phyloP scores from a whole-genome alignment of 176 grass and related monocot species.

The Tuctoria greenei region DNA sequence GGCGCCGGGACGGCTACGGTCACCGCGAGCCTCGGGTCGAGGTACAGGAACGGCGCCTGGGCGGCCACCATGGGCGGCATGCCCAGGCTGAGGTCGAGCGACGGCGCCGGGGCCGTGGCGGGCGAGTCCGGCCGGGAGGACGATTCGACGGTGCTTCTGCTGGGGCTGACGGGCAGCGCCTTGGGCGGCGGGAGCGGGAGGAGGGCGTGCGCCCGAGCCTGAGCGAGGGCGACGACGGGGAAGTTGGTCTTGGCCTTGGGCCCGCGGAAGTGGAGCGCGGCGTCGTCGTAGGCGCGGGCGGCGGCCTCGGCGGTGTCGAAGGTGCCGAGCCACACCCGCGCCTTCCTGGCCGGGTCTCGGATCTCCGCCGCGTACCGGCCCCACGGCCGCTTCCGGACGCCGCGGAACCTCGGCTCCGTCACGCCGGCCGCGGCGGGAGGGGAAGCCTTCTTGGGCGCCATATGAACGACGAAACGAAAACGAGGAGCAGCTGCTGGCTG shows the following conservation, averaged over 20 bases:
- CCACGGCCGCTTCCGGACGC: slow-evolving; percentile 87
- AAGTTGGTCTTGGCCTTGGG: slow-evolving; percentile 87
- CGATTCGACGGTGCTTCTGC: slow-evolving; percentile 82
- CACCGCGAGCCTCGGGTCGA: slow-evolving; percentile 52
- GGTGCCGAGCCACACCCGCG: slow-evolving; percentile 93
- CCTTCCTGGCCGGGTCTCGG: slow-evolving; percentile 75
- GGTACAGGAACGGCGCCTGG: slow-evolving; percentile 52
- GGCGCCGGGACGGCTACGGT: slow-evolving; percentile 52
- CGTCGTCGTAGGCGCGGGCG: slow-evolving; percentile 73
- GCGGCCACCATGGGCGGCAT: slow-evolving; percentile 32
- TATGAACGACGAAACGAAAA: no score
- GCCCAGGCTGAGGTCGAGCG: slow-evolving; percentile 52
- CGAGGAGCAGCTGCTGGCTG: no score
- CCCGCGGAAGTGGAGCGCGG: slow-evolving; percentile 83
- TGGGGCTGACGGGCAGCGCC: slow-evolving; percentile 35
- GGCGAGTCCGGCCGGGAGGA: slow-evolving; percentile 52
- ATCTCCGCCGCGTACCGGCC: slow-evolving; percentile 91
- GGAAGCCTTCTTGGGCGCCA: slow-evolving; percentile 53
- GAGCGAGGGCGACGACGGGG: slow-evolving; percentile 41
- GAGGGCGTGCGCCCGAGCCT: not conserved
- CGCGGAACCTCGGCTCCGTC: slow-evolving; percentile 72
- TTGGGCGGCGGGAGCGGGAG: not conserved
- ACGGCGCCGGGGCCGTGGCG: slow-evolving; percentile 34
- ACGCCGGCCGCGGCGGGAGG: slow-evolving; percentile 14
- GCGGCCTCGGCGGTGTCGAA: slow-evolving; percentile 91